phyloP scores from a whole-genome alignment of 2,329 filamentous ascomycete genomes.

The Akanthomyces muscarius region DNA sequence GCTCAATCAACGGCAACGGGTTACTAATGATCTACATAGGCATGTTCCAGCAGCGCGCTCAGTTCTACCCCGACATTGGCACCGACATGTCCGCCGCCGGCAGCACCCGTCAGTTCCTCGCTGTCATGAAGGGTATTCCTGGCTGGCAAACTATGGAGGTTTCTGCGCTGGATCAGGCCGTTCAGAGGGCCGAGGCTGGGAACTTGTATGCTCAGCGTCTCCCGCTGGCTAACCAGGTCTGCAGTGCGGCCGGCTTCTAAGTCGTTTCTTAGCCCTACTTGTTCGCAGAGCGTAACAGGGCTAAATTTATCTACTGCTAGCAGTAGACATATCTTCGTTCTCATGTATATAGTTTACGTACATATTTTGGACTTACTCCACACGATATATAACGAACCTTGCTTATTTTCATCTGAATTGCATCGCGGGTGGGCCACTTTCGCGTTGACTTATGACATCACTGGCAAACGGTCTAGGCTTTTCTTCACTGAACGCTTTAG shows the following conservation, averaged over 20 bases:
- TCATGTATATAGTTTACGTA: not conserved
- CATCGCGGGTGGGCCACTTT: too few species aligned
- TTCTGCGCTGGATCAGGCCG: constrained; percentile 11
- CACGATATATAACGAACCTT: not conserved
- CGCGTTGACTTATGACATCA: too few species aligned
- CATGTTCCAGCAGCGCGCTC: constrained; percentile 16
- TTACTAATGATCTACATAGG: not conserved
- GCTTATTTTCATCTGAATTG: too few species aligned
- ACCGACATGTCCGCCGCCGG: constrained; percentile 15
- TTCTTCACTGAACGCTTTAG: too few species aligned
- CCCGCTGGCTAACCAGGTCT: constrained; percentile 10
- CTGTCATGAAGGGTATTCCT: constrained; percentile 1
- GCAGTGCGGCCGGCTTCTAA: constrained; percentile 13
- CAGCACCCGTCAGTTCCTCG: constrained; percentile 12
- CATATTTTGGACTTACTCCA: not conserved
- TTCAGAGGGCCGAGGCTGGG: constrained; percentile 15
- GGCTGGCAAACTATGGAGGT: constrained; percentile 15
- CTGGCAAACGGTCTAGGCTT: not conserved
- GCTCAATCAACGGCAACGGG: too few species aligned
- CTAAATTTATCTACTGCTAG: not conserved
- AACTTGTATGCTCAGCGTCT: constrained; percentile 16
- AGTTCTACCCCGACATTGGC: constrained; percentile 14
- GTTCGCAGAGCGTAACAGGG: not conserved
- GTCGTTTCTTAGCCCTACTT: not conserved
- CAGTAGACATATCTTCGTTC: not conserved